Conservation (phyloP, 2,329 filamentous ascomycete species). For the Blumeria hordei region DNA sequence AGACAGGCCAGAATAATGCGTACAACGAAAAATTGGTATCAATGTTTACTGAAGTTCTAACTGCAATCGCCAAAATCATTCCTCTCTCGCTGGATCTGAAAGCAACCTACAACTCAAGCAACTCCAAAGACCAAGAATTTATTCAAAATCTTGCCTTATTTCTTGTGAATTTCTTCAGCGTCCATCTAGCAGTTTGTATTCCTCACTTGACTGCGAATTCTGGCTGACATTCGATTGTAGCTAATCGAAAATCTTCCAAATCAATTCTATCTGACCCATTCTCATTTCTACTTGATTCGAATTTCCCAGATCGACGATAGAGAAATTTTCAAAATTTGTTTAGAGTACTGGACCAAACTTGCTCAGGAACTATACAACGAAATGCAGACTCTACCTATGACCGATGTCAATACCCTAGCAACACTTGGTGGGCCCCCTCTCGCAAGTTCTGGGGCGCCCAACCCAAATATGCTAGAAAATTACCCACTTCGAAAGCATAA, state of each 20-base stretch:
- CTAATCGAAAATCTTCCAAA: constrained; percentile 92
- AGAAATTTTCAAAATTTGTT: constrained; percentile 97
- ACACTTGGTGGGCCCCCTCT: constrained; percentile 48
- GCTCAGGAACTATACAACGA: constrained; percentile 97
- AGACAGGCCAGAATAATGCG: constrained; percentile 48
- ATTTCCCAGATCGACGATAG: constrained; percentile 97
- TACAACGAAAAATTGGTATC: constrained; percentile 92
- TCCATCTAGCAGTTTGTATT: constrained; percentile 51
- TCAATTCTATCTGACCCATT: constrained; percentile 79
- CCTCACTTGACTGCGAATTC: not conserved
- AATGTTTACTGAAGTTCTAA: constrained; percentile 96
- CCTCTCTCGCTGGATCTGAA: constrained; percentile 78
- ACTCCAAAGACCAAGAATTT: constrained; percentile 86
- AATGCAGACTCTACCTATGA: constrained; percentile 89
- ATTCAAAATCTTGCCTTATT: constrained; percentile 92
- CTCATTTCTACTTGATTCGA: constrained; percentile 91
- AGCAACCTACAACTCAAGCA: constrained; percentile 73
- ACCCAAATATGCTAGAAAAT: constrained; percentile 63
- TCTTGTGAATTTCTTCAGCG: constrained; percentile 88
- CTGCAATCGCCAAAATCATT: constrained; percentile 79
- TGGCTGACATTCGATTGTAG: constrained; percentile 19
- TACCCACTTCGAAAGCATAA: constrained; percentile 95
- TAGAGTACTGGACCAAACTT: constrained; percentile 98
- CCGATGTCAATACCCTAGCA: constrained; percentile 74
- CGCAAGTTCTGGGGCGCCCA: constrained; percentile 59